Percentiles rank a stretch among this genome's conserved stretches.
Conservation (phyloP, 140 eudicot genomes). For the Erigeron philadelphicus region DNA sequence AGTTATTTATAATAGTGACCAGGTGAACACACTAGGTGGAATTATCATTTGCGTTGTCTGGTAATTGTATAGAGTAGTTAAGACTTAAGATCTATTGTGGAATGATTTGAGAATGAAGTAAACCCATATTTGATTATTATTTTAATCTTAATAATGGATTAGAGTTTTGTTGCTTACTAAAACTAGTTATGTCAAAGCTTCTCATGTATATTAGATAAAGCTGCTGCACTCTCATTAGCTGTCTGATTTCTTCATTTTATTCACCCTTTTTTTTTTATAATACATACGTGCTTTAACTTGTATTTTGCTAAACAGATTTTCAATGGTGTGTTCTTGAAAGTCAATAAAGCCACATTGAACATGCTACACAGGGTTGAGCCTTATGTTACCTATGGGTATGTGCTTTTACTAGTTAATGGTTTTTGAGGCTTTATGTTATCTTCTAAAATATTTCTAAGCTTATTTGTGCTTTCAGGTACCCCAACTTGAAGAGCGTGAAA, state of each 20-base stretch:
- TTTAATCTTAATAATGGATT: too few species aligned
- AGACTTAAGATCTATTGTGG: too few species aligned
- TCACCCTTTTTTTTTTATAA: fast-evolving
- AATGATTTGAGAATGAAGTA: too few species aligned
- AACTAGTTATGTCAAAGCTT: too few species aligned
- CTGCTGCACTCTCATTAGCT: too few species aligned
- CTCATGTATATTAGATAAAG: too few species aligned
- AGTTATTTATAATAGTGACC: too few species aligned
- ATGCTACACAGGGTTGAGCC: slow-evolving; percentile 92
- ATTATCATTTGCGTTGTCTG: too few species aligned
- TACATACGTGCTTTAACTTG: neutral
- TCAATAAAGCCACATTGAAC: slow-evolving; percentile 76
- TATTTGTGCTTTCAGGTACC: slow-evolving; percentile 40
- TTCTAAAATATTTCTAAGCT: neutral
- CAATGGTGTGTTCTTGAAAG: slow-evolving; percentile 81
- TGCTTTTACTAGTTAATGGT: neutral
- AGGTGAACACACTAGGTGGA: too few species aligned
- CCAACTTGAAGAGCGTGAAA: slow-evolving; percentile 72
- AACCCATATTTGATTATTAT: too few species aligned
- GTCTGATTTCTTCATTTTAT: neutral
- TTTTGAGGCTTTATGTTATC: neutral
- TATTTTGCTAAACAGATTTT: slow-evolving; percentile 45
- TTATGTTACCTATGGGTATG: slow-evolving; percentile 78
- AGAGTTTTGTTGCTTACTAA: too few species aligned
- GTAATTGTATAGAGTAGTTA: too few species aligned